Evolutionary conservation across 2,329 filamentous ascomycete genomes (phyloP).

Genomic region (Exophiala phaeomuriformis): DNA sequence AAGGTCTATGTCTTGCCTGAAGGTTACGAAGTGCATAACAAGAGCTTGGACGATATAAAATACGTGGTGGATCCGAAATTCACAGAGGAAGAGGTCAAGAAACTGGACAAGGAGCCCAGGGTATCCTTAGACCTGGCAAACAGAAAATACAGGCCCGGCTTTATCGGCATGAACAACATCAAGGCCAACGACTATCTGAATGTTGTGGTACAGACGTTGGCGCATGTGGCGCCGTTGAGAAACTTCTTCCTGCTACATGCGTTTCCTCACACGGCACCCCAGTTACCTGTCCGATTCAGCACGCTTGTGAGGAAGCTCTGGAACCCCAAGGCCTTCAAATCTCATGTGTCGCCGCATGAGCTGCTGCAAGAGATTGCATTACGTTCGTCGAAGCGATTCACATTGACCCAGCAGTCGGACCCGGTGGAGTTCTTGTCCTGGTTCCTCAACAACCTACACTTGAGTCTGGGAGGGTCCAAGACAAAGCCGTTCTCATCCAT

Average conservation of each 20-base stretch:
- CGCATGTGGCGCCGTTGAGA: constrained; percentile 79
- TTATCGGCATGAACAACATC: constrained; percentile 99
- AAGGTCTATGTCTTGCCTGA: constrained; percentile 89
- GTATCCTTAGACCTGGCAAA: constrained; percentile 69
- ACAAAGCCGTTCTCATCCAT: constrained; percentile 78
- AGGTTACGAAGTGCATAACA: constrained; percentile 92
- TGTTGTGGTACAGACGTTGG: constrained; percentile 82
- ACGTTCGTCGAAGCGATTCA: constrained; percentile 86
- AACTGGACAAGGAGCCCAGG: constrained; percentile 59
- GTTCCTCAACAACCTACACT: constrained; percentile 94
- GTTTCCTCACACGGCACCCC: constrained; percentile 59
- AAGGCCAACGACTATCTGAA: constrained; percentile 99
- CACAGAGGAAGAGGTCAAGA: constrained; percentile 68
- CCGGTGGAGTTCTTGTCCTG: constrained; percentile 94
- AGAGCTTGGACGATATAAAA: constrained; percentile 94
- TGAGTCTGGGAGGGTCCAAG: constrained; percentile 82
- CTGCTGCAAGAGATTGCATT: constrained; percentile 90
- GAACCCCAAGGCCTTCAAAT: constrained; percentile 94
- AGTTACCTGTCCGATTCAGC: constrained; percentile 80
- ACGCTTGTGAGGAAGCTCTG: constrained; percentile 93
- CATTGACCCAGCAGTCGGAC: constrained; percentile 81
- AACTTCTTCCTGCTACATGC: constrained; percentile 89
- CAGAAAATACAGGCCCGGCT: constrained; percentile 80
- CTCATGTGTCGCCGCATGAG: constrained; percentile 94
- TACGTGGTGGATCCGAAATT: constrained; percentile 91